Conservation (phyloP, 306 rosid species). For the Cucurbita maxima region DNA sequence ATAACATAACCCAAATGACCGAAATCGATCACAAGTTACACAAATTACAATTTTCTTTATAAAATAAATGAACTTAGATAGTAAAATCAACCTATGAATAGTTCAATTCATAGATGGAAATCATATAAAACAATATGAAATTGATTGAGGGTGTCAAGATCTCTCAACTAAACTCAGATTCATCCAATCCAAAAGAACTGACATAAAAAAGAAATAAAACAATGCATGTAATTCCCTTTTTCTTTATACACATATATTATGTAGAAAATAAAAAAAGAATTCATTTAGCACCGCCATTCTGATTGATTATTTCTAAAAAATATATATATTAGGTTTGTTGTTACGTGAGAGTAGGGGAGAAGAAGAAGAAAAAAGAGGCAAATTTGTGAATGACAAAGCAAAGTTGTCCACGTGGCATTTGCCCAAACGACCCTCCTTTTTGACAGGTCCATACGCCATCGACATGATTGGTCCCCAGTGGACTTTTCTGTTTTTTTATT, state of each 20-base stretch:
- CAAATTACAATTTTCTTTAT: not conserved
- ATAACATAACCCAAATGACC: not conserved
- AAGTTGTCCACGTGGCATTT: not conserved
- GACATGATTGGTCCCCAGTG: constrained; percentile 3
- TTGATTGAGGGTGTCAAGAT: not conserved
- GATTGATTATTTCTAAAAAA: not conserved
- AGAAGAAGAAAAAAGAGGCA: not conserved
- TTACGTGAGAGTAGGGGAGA: not conserved
- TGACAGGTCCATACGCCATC: not conserved
- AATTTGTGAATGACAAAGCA: not conserved
- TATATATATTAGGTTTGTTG: not conserved
- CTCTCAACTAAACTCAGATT: not conserved
- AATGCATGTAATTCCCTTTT: not conserved
- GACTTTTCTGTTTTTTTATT: not conserved
- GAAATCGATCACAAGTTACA: not conserved
- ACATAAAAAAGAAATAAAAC: no score
- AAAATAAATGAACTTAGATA: no score
- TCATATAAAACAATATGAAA: not conserved
- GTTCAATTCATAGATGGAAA: no score
- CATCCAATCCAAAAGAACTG: not conserved
- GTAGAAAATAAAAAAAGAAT: not conserved
- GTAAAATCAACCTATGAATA: no score
- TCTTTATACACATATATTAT: not conserved
- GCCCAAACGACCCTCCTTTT: not conserved
- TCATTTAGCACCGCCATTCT: not conserved